Conservation (phyloP, 257 asterid genomes). For the Phtheirospermum japonicum region DNA sequence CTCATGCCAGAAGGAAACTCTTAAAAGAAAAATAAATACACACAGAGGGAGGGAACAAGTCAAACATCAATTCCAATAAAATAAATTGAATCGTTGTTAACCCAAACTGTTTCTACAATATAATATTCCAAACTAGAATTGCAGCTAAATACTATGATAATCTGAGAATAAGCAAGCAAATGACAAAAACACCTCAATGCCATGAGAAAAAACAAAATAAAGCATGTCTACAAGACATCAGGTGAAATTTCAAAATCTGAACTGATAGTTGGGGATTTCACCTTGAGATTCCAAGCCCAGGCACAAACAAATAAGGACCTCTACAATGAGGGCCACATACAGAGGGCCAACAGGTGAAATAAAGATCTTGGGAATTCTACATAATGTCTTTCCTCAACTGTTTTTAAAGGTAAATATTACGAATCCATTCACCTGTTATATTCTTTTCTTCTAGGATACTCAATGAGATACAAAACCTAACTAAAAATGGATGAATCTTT, state of each 20-base stretch:
- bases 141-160: too few relatives aligned
- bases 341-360: background rate
- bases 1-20: background rate
- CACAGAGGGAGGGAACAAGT: background rate
- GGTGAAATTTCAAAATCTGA: too few relatives aligned
- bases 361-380: background rate
- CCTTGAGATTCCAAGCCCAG: too few relatives aligned
- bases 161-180: too few relatives aligned
- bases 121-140: too few relatives aligned
- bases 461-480: background rate
- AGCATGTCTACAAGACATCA: too few relatives aligned
- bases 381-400: background rate
- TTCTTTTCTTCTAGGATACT: background rate
- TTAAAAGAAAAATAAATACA: background rate
- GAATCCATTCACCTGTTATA: background rate
- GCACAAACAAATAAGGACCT: background rate
- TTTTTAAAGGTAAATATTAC: slow-evolving; percentile 4
- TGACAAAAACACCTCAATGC: too few relatives aligned
- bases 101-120: too few relatives aligned
- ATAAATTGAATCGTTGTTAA: too few relatives aligned
- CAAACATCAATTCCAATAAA: background rate
- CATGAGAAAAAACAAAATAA: too few relatives aligned
- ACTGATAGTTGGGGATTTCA: too few relatives aligned
- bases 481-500: background rate
- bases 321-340: background rate